Percentiles rank a stretch among this genome's conserved stretches.
Conservation (phyloP, 441 rosid species). For the Populus trichocarpa region DNA sequence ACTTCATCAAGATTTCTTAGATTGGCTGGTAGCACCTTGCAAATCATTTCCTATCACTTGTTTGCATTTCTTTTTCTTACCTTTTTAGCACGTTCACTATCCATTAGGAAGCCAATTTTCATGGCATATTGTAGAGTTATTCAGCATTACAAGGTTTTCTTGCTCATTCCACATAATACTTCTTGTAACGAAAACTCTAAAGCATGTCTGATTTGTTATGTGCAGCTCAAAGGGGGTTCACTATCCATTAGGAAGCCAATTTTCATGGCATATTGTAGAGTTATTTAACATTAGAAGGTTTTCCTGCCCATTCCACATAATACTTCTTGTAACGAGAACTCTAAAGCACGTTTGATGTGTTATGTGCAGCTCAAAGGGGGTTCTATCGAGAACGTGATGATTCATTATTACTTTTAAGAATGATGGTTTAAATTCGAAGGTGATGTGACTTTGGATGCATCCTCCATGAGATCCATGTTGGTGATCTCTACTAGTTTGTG, state of each 20-base stretch:
- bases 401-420: background rate
- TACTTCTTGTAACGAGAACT: background rate
- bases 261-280: background rate
- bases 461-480: background rate
- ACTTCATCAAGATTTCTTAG: background rate
- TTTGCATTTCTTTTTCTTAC: background rate
- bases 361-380: slow-evolving; percentile 77
- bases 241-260: background rate
- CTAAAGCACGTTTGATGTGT: background rate
- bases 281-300: background rate
- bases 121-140: background rate
- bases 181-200: background rate
- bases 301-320: background rate
- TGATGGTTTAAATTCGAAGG: background rate
- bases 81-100: background rate
- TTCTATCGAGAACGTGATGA: slow-evolving; percentile 60
- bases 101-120: background rate
- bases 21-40: background rate
- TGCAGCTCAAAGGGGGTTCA: slow-evolving; percentile 84
- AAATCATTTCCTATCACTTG: background rate
- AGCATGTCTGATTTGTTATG: background rate
- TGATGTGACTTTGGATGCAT: background rate
- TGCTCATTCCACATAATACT: background rate
- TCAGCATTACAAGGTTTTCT: background rate
- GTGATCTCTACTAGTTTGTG: background rate